Percentiles rank a stretch among this genome's conserved stretches.
These are phyloP conservation scores for Suillus luteus DNA, from an alignment of 768 basidiomycete genomes.

Conservation along the genomic window DNA sequence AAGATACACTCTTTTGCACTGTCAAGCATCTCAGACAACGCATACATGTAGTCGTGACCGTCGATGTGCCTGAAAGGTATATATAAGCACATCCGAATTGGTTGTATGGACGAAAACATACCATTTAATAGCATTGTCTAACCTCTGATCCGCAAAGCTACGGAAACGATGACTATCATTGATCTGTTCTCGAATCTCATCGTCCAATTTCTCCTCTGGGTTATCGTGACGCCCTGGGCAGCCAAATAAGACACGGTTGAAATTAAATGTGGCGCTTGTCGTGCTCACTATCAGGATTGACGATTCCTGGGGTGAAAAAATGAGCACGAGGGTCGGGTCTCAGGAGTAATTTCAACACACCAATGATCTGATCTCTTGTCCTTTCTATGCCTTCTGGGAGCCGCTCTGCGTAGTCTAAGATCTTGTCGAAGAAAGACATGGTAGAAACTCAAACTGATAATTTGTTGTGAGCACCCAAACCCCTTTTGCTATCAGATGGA, in stretches of 20 bases:
- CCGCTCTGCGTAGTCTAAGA: conserved; percentile 37
- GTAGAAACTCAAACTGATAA: conserved; percentile 5
- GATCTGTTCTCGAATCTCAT: conserved; percentile 74
- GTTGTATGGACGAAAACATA: conserved; percentile 29
- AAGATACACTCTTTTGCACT: conserved; percentile 82
- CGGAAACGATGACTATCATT: conserved; percentile 78
- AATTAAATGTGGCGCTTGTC: not conserved
- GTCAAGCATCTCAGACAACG: conserved; percentile 87
- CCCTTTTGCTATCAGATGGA: not conserved
- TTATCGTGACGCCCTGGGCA: conserved; percentile 67
- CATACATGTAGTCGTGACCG: conserved; percentile 97
- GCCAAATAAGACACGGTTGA: not conserved
- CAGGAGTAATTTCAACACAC: conserved; percentile 22
- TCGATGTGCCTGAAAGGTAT: conserved; percentile 70
- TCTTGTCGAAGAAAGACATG: conserved; percentile 45
- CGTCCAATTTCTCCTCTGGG: conserved; percentile 68
- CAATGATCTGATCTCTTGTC: conserved; percentile 38
- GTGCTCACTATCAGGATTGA: conserved; percentile 37
- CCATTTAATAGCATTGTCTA: conserved; percentile 83
- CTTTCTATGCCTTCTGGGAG: conserved; percentile 41
- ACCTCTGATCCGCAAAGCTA: conserved; percentile 77
- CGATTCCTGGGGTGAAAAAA: conserved; percentile 27
- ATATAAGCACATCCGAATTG: conserved; percentile 3
- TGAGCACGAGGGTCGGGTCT: not conserved
- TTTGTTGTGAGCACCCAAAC: not conserved